These are phyloP conservation scores for Cadophora luteo-olivacea DNA, from an alignment of 2,329 filamentous ascomycete species.

Conservation along the genomic window DNA sequence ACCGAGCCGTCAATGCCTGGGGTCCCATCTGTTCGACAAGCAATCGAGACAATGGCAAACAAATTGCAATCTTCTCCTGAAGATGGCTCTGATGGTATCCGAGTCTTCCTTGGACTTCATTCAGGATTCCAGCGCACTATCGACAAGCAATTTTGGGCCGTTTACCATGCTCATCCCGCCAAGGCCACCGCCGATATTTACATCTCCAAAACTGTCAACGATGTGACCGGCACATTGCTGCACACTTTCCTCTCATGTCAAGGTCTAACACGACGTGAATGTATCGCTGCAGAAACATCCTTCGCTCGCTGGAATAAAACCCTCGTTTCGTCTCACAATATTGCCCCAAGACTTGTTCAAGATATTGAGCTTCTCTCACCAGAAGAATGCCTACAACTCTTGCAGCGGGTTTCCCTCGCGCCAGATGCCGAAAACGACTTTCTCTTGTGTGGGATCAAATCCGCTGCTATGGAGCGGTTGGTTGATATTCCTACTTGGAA, in stretches of 20 bases:
- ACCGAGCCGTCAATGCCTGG: conserved; percentile 9
- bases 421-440: conserved; percentile 35
- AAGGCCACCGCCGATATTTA: conserved; percentile 42
- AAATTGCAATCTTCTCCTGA: conserved; percentile 21
- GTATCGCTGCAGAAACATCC: conserved; percentile 49
- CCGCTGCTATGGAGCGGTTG: conserved; percentile 46
- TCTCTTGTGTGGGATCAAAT: conserved; percentile 43
- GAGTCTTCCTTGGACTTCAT: conserved; percentile 48
- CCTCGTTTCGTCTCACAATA: conserved; percentile 31
- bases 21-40: not conserved
- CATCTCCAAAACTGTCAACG: conserved; percentile 52
- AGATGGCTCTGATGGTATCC: conserved; percentile 22
- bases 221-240: conserved; percentile 50
- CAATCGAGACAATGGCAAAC: conserved; percentile 20
- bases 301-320: conserved; percentile 47
- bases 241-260: conserved; percentile 54
- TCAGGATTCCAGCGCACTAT: conserved; percentile 49
- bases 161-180: conserved; percentile 42
- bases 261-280: conserved; percentile 48
- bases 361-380: conserved; percentile 51
- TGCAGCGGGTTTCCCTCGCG: conserved; percentile 43
- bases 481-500: conserved; percentile 47
- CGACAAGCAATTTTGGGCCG: conserved; percentile 50
- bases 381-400: conserved; percentile 48
- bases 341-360: conserved; percentile 48